Evolutionary conservation across 2,329 filamentous ascomycete species (phyloP).

Genomic region (Trichoderma citrinoviride): DNA sequence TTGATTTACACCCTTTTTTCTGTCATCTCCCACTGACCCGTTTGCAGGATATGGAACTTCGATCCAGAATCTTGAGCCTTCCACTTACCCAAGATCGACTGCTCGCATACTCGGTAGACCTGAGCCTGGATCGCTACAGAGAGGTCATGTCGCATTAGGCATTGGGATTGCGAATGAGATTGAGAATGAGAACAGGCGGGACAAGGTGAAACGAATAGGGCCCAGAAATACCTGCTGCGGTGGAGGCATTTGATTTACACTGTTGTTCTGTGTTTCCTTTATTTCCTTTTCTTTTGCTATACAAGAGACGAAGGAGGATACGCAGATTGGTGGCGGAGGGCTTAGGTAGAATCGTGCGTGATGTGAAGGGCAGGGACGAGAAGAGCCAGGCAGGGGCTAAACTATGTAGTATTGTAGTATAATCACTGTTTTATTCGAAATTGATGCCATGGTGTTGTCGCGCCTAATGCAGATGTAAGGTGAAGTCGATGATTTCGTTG

Average conservation of each 20-base stretch:
- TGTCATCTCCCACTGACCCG: slow-evolving; percentile 9
- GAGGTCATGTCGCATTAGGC: slow-evolving; percentile 54
- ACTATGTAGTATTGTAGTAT: slow-evolving; percentile 21
- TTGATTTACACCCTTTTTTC: not conserved
- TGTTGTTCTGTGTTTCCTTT: not conserved
- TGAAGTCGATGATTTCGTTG: not conserved
- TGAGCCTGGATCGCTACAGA: slow-evolving; percentile 67
- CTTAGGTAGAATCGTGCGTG: not conserved
- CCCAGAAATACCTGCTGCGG: slow-evolving; percentile 4
- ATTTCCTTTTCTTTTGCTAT: not conserved
- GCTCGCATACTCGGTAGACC: slow-evolving; percentile 65
- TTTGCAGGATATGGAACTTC: slow-evolving; percentile 38
- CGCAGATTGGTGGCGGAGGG: not conserved
- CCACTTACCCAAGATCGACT: slow-evolving; percentile 72
- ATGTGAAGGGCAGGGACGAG: not conserved
- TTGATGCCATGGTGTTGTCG: not conserved
- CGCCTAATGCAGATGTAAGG: slow-evolving; percentile 9
- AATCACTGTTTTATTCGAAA: slow-evolving; percentile 6
- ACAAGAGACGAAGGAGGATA: not conserved
- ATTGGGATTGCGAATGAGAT: not conserved
- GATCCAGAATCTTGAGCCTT: slow-evolving; percentile 51
- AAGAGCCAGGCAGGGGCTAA: not conserved
- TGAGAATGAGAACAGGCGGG: not conserved
- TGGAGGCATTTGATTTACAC: not conserved
- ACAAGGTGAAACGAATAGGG: not conserved